Evolutionary conservation across 768 basidiomycete genomes (phyloP), one percentile per base, ranked within the genome.

Genomic region (Termitomyces sp.): DNA sequence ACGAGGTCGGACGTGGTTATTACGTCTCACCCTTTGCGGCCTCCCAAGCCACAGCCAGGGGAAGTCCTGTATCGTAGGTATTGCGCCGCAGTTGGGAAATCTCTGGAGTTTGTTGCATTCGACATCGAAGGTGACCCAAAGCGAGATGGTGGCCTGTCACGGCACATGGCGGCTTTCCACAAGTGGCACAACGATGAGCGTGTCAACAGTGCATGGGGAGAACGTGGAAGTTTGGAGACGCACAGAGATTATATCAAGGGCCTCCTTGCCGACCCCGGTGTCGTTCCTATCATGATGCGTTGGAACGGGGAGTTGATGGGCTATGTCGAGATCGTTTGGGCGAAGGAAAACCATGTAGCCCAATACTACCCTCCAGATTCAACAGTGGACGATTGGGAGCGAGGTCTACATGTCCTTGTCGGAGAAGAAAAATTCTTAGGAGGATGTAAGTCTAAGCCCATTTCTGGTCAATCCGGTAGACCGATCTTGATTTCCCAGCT

Each of bases 121-220:
- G 72, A 73, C 55, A 56, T 72, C 10, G 63, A 66, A 12, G 71
- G 68, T 11, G 52, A 60, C 61, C 30, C 61, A 57, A 32, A 67
- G 64, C 49, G 61, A 49, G 34, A 57, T 53, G 55, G 55, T 37
- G 65, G 63, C 8, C 14, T 67, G 2, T 68, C 67, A 3, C 55
- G 63, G 21, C 79, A 80, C 54, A 66, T 81, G 55, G 73, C 71
- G 5, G 69, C 74, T 16, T 81, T 78, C 64, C 72, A 77, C 47
- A 67, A 63, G 48, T 81, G 79, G 79, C 80, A 80, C 46, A 81
- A 81, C 56, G 67, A 69, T 47, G 73, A 73, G n/a, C 73, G 78
- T 8, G 75, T 81, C 9, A 75, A 74, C 54, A 61, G 56, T 2
- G 77, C 71, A 5, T 81, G 80, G 79, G 71, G 71, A 19, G 79